Conservation (phyloP, 345 rosid genomes). For the Linum tenue region DNA sequence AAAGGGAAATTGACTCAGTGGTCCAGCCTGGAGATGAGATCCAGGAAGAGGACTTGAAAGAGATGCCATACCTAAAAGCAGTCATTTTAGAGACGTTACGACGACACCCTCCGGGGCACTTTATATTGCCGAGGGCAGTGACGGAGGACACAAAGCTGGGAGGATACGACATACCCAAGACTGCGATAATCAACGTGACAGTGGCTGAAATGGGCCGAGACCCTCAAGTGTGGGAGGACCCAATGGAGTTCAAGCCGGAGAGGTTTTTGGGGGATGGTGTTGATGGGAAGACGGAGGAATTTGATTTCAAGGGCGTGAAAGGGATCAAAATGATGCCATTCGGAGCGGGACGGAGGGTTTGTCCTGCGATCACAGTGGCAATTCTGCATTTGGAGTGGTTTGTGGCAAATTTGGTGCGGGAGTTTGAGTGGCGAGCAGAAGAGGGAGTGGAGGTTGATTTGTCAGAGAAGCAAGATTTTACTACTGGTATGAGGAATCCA, state of each 20-base stretch:
- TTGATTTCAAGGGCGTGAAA: slow-evolving; percentile 12
- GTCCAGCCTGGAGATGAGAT: slow-evolving; percentile 8
- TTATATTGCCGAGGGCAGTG: slow-evolving; percentile 12
- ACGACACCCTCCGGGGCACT: slow-evolving; percentile 14
- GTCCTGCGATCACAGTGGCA: slow-evolving; percentile 15
- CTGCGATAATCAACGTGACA: slow-evolving; percentile 12
- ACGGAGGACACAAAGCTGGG: slow-evolving; percentile 9
- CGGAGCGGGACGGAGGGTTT: slow-evolving; percentile 17
- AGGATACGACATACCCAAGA: slow-evolving; percentile 7
- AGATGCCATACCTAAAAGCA: slow-evolving; percentile 13
- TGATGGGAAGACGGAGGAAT: not conserved
- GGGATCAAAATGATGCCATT: slow-evolving; percentile 22
- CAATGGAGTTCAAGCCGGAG: slow-evolving; percentile 14
- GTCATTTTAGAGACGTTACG: slow-evolving; percentile 10
- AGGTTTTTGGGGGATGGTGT: slow-evolving; percentile 7
- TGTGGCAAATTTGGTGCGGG: slow-evolving; percentile 14
- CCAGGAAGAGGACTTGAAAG: slow-evolving; percentile 5
- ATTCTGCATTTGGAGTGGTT: slow-evolving; percentile 14
- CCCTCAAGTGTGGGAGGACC: slow-evolving; percentile 18
- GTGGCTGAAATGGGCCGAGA: slow-evolving; percentile 19
- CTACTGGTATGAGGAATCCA: slow-evolving; percentile 12
- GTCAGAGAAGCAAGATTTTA: slow-evolving; percentile 13
- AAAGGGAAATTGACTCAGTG: slow-evolving; percentile 4
- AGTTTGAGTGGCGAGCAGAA: slow-evolving; percentile 8
- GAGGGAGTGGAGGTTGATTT: slow-evolving; percentile 10